Base-by-base conservation (phyloP, 1,139 yeast genomes). In the Candida sp. region DNA sequence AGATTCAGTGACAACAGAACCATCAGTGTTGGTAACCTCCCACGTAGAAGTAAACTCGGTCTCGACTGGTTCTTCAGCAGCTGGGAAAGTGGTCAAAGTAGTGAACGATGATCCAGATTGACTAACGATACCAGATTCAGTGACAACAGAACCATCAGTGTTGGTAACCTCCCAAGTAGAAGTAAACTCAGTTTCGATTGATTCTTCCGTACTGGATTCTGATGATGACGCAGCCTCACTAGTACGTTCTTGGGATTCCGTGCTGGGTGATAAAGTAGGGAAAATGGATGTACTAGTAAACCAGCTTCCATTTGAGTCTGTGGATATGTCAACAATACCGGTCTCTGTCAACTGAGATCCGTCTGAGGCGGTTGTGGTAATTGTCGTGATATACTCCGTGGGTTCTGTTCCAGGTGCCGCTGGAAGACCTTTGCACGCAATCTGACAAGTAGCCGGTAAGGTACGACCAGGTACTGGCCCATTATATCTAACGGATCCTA, bases 391-490 rank as follows among this genome's bases (percentile, higher is more conserved):
- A 17, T 41, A 41, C 12, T 41, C 44, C 4, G 44, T 41, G 8
- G 44, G 33, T 22, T 25, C 32, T 3, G 34, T 27, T 4, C 44
- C 44, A 23, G 44, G 44, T 11, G 44, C 33, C 4, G 26, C 44
- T 31, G 67, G 61, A 11, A 44, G 23, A 27, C 54, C 42, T 26
- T 48, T 46, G 25, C 54, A 51, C 9, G 7, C 31, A 35, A 59
- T 39, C 17, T 64, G 64, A 47, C 53, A 50, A 4, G 23, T 7
- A 58, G 49, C 26, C 25, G 67, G 61, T 12, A 42, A n/a, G 26
- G 51, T 48, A n/a, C 49, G 44, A n/a, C 49, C 50, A 37, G 61
- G 49, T n/a, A 66, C 65, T 30, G 62, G 55, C 9, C 59, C 62
- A 27, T 23, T 46, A 48, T 63, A 63, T 8, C 12, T 27, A 7